Evolutionary conservation across 441 rosid genomes (phyloP), one percentile per base, ranked within the genome.

Genomic region (Gossypium lobatum): DNA sequence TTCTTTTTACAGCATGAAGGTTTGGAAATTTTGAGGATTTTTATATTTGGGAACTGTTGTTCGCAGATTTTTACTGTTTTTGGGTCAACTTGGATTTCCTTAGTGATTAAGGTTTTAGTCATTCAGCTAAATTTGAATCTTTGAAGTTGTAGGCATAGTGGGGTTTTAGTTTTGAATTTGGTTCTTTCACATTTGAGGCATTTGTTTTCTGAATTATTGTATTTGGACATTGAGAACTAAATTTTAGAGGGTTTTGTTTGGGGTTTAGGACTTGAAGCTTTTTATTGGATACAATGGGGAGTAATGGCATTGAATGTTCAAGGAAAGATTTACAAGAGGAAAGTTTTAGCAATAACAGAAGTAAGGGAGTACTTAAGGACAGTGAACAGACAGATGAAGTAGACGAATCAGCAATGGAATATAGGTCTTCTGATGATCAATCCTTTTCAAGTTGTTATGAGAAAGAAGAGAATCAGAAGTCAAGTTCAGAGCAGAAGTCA

Each of bases 241-340:
- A 45, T 13, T 71, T 21, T 48, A 45, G 71, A 28, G 34, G 60
- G 42, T 61, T 61, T 60, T 76, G 61, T 57, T 59, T 37, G 31
- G 60, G 52, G 58, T 54, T 66, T 31, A 78, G 79, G 66, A 70
- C 64, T 74, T 64, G 71, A 77, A 71, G 76, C 70, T 73, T 25
- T 39, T 58, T 11, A 55, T 69, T 77, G 75, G 82, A 64, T 39
- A 70, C 31, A 72, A 90, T 89, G 95, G 88, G 83, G 73, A 85
- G 83, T 63, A 85, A 87, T 73, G 86, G 83, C 14, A 28, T 79
- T 75, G 81, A 78, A 61, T 86, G 83, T 78, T 85, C 91, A 1
- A 70, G 83, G 13, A 81, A 76, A 72, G 70, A 74, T 62, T 64
- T 79, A 3, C 83, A 45, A 6, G 82, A 75, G 75, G 86, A 80